Evolutionary conservation across 2,329 filamentous ascomycete species (phyloP).

Genomic region (Colletotrichum sublineola): DNA sequence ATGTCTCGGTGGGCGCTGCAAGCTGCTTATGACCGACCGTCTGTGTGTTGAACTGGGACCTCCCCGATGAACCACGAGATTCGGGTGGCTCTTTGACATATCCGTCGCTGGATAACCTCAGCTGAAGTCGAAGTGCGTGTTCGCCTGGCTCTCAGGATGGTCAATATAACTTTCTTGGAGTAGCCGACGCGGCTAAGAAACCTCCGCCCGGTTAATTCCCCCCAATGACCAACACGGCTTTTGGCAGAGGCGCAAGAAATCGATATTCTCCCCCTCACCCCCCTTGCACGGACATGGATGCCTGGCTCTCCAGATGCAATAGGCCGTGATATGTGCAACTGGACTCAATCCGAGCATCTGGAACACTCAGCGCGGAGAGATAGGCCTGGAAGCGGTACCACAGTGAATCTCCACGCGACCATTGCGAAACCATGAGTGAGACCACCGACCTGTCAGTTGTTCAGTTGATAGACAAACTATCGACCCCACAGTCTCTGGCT

Average conservation of each 20-base stretch:
- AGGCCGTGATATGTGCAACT: constrained; percentile 6
- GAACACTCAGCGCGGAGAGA: constrained; percentile 8
- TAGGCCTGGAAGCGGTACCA: constrained; percentile 6
- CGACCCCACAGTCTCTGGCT: constrained; percentile 31
- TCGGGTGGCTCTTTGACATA: constrained; percentile 8
- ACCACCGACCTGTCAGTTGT: constrained; percentile 15
- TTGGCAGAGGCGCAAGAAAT: not conserved
- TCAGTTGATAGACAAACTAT: constrained; percentile 21
- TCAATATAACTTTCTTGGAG: constrained; percentile 19
- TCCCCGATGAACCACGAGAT: constrained; percentile 18
- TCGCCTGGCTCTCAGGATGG: constrained; percentile 9
- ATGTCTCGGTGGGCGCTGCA: constrained; percentile 34
- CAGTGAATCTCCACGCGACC: constrained; percentile 9
- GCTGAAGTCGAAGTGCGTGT: constrained; percentile 35
- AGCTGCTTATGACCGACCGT: constrained; percentile 28
- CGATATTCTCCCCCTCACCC: not conserved
- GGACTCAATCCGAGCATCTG: constrained; percentile 15
- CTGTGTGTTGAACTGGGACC: constrained; percentile 15
- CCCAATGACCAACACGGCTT: not conserved
- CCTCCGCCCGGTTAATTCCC: too few species aligned
- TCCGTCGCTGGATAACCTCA: constrained; percentile 34
- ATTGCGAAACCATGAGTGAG: constrained; percentile 9
- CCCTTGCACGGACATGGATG: not conserved
- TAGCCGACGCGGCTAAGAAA: constrained; percentile 20
- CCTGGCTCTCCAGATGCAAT: not conserved